A percentile compares a stretch with the other conserved stretches of the same genome.
These are phyloP conservation scores for Wickerhamomyces ciferrii DNA, from an alignment of 805 yeast species.

Conservation along the genomic window DNA sequence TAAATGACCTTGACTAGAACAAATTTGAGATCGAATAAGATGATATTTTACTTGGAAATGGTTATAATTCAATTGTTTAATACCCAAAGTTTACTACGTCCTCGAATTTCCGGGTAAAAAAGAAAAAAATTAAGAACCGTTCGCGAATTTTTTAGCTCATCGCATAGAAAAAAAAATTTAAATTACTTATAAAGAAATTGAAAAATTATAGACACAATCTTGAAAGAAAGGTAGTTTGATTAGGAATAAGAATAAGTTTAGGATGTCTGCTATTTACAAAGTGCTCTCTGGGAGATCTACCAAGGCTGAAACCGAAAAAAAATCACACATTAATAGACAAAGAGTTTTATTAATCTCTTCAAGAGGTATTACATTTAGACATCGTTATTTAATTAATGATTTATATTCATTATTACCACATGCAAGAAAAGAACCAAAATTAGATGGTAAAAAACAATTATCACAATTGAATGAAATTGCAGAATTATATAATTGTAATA, in stretches of 20 bases:
- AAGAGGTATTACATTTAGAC: slow-evolving; percentile 92
- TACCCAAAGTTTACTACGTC: no score
- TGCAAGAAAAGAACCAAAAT: slow-evolving; percentile 92
- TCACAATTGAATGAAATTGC: slow-evolving; percentile 92
- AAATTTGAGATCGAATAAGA: no score
- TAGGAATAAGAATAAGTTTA: no score
- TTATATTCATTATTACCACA: slow-evolving; percentile 80
- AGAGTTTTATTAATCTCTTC: slow-evolving; percentile 86
- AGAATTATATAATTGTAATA: slow-evolving; percentile 95
- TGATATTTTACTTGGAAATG: no score
- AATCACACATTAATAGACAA: slow-evolving; percentile 75
- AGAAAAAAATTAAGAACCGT: neutral
- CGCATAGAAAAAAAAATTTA: no score
- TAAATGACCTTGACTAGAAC: no score
- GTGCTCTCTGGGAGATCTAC: slow-evolving; percentile 48
- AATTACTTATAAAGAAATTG: no score
- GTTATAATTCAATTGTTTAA: no score
- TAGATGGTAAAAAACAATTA: slow-evolving; percentile 87
- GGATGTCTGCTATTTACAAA: slow-evolving; percentile 70
- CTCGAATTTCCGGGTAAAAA: neutral
- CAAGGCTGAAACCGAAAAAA: slow-evolving; percentile 31
- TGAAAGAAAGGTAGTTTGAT: no score
- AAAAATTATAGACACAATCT: neutral
- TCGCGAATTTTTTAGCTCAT: neutral
- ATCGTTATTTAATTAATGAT: slow-evolving; percentile 89